Evolutionary conservation across 1,139 yeast species (phyloP).

Genomic region (Hemisphaericaspora subhashii): DNA sequence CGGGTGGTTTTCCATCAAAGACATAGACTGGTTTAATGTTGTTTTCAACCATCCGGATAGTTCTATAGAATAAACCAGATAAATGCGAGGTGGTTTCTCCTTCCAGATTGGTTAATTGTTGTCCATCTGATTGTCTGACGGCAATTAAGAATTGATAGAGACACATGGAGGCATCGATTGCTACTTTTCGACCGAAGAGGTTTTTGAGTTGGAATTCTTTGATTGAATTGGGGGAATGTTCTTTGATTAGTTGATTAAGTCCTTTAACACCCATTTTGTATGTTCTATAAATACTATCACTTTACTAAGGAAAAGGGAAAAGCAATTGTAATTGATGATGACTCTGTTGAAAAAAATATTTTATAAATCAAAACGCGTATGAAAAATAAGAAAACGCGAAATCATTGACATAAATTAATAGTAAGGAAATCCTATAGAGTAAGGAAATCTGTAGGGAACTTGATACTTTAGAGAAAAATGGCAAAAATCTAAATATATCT

Average conservation of each 20-base stretch:
- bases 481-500: too few species aligned
- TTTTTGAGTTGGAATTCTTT: constrained; percentile 79
- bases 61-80: constrained; percentile 94
- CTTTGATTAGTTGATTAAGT: constrained; percentile 75
- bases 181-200: constrained; percentile 90
- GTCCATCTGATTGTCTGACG: constrained; percentile 96
- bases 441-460: too few species aligned
- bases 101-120: constrained; percentile 77
- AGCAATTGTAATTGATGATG: not conserved
- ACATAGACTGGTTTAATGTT: constrained; percentile 96
- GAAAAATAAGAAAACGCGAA: too few species aligned
- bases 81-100: constrained; percentile 96
- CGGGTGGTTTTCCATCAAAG: constrained; percentile 95
- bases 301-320: too few species aligned
- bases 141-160: constrained; percentile 92
- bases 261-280: constrained; percentile 76
- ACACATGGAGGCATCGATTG: constrained; percentile 90
- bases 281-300: too few species aligned
- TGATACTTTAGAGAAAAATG: too few species aligned
- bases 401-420: too few species aligned
- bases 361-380: too few species aligned
- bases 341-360: not conserved
- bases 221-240: constrained; percentile 84
- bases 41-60: constrained; percentile 81
- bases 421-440: too few species aligned